phyloP scores from a whole-genome alignment of 495 filamentous ascomycete species.

The Neurospora sublineolata region DNA sequence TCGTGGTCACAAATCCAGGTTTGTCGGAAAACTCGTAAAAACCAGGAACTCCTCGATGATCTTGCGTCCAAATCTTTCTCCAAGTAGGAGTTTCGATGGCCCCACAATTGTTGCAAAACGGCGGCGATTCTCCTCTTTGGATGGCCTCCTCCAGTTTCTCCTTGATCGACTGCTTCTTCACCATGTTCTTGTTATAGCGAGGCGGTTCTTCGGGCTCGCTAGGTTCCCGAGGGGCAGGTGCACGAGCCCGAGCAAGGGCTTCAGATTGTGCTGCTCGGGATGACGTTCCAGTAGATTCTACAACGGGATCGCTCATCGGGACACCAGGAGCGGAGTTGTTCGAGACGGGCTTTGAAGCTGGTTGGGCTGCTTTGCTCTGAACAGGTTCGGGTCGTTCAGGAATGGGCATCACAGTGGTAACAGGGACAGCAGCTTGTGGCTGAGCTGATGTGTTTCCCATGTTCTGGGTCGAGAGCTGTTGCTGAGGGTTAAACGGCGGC shows the following conservation, averaged over 20 bases:
- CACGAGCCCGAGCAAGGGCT: slow-evolving; percentile 16
- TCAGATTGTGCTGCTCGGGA: slow-evolving; percentile 15
- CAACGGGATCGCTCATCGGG: slow-evolving; percentile 14
- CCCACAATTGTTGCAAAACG: slow-evolving; percentile 84
- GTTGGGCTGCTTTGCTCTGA: neutral
- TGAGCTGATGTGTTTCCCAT: neutral
- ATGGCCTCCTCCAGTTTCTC: slow-evolving; percentile 56
- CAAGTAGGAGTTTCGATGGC: slow-evolving; percentile 91
- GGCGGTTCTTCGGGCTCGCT: slow-evolving; percentile 15
- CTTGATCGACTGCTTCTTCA: slow-evolving; percentile 51
- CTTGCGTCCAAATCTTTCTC: slow-evolving; percentile 75
- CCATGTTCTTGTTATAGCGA: slow-evolving; percentile 35
- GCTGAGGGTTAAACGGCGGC: neutral
- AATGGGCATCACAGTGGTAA: slow-evolving; percentile 2
- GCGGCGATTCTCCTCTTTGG: slow-evolving; percentile 60
- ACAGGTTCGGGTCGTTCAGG: slow-evolving; percentile 6
- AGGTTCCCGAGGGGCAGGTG: slow-evolving; percentile 7
- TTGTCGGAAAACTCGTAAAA: slow-evolving; percentile 57
- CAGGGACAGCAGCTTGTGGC: neutral
- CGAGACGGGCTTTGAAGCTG: slow-evolving; percentile 10
- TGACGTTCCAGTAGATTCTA: slow-evolving; percentile 7
- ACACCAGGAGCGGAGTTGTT: slow-evolving; percentile 1
- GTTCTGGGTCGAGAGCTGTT: neutral
- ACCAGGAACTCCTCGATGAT: slow-evolving; percentile 47
- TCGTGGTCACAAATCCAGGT: slow-evolving; percentile 48